Evolutionary conservation across 148 eudicot species (phyloP), one percentile per base, ranked within the genome.

Genomic region (Polygonum maritimum): DNA sequence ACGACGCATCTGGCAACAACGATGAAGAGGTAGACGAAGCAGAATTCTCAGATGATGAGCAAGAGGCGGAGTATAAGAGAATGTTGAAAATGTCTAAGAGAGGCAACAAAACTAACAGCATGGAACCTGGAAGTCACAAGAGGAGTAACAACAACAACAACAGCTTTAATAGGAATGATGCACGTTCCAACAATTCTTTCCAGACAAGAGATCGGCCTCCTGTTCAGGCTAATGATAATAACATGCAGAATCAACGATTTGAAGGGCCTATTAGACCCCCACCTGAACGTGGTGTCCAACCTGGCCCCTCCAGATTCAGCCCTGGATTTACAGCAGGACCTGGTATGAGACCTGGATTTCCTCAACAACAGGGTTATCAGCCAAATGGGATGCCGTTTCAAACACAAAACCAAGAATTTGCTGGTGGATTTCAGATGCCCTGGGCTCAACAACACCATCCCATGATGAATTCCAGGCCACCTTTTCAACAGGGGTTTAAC

Each of bases 31-130:
- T 88, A 22, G 94, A 92, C 3, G 91, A 89, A 69, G 52, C 71
- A 9, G 97, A 95, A 79, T 92, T 95, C 78, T 92, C 99, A 38
- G 99, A 95, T 80, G 97, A 95, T 58, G 97, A 92, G 82, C 84
- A 90, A 74, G 99, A 95, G 85, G 97, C 92, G 4, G 97, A 92
- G 83, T 91, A 84, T 81, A 86, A 45, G 82, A 89, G 79, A 80
- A 82, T 81, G 90, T 76, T 83, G 26, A 92, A 88, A 71, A 84
- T 84, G 88, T 83, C 91, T 19, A 92, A 91, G 84, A 84, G 99
- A 73, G 90, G 81, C 10, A 83, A 78, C 76, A 88, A 76, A 18
- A 36, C 41, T 78, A 89, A 84, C 22, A 44, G 8, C 47, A 75
- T 83, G 48, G 85, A 76, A 72, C 76, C 75, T 41, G 89, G 75